These are phyloP conservation scores for Entomophthora muscae DNA, from an alignment of 371 early-diverging fungal genomes.

Conservation along the genomic window DNA sequence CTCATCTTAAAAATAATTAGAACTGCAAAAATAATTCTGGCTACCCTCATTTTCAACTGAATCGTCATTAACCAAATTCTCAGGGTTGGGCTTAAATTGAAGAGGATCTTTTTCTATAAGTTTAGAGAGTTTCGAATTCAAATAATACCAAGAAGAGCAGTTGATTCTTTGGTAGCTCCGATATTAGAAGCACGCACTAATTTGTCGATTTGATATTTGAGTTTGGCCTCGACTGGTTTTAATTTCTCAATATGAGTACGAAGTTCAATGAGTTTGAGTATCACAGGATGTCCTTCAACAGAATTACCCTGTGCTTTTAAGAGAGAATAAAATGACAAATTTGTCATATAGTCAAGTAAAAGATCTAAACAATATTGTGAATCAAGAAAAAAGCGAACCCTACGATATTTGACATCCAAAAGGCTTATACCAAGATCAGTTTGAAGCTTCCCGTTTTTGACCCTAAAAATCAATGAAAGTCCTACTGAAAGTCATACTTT, in stretches of 20 bases:
- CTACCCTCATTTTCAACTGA: constrained; percentile 23
- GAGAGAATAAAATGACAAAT: constrained; percentile 50
- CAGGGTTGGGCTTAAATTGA: constrained; percentile 76
- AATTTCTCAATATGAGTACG: constrained; percentile 79
- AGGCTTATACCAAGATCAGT: neutral
- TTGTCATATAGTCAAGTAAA: constrained; percentile 69
- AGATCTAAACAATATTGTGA: constrained; percentile 13
- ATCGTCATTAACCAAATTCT: constrained; percentile 31
- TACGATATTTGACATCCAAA: neutral
- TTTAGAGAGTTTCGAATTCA: neutral
- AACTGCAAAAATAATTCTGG: constrained; percentile 5
- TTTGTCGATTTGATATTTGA: constrained; percentile 94
- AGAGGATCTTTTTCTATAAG: constrained; percentile 38
- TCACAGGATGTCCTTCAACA: constrained; percentile 39
- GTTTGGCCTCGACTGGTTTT: constrained; percentile 79
- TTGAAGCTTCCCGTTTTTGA: neutral
- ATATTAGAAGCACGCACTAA: constrained; percentile 57
- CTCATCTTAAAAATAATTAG: neutral
- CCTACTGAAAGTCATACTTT: neutral
- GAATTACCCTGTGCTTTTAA: constrained; percentile 55
- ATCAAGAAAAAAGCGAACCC: neutral
- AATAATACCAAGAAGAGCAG: neutral
- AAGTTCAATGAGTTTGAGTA: constrained; percentile 53
- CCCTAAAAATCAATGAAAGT: neutral
- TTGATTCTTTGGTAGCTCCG: constrained; percentile 14